Evolutionary conservation across 495 filamentous ascomycete species (phyloP).

Genomic region (Aspergillus saccharolyticus): DNA sequence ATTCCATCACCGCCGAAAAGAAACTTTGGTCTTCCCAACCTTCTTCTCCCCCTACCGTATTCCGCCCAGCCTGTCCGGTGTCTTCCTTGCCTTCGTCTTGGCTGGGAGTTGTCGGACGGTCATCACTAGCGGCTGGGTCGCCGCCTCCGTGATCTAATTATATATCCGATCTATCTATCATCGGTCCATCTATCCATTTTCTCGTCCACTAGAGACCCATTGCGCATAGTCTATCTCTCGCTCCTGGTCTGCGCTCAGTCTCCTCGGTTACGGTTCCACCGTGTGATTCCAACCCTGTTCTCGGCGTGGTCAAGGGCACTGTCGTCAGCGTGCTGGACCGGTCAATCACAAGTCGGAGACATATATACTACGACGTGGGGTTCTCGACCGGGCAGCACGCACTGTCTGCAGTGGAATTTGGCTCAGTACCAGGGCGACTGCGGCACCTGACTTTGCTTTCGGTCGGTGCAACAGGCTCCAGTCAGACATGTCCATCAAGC

Average conservation of each 20-base stretch:
- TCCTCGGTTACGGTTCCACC: slow-evolving; percentile 2
- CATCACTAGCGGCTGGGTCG: slow-evolving; percentile 16
- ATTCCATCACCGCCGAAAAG: background rate
- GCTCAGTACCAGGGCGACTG: slow-evolving; percentile 9
- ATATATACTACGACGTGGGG: slow-evolving; percentile 11
- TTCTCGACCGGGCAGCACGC: slow-evolving; percentile 5
- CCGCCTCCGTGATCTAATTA: slow-evolving; percentile 22
- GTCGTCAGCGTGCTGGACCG: slow-evolving; percentile 8
- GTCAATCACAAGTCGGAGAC: slow-evolving; percentile 13
- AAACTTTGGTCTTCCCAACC: slow-evolving; percentile 4
- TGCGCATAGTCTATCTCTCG: slow-evolving; percentile 15
- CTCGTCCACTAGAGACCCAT: slow-evolving; percentile 8
- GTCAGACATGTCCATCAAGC: slow-evolving; percentile 61
- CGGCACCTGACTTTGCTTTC: slow-evolving; percentile 9
- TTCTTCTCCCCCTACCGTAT: background rate
- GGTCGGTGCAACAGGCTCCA: slow-evolving; percentile 1
- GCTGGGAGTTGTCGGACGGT: slow-evolving; percentile 9
- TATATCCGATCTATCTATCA: slow-evolving; percentile 25
- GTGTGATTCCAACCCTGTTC: slow-evolving; percentile 4
- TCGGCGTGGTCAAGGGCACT: background rate
- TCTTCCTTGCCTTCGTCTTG: slow-evolving; percentile 1
- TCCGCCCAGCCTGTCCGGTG: background rate
- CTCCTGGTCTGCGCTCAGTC: slow-evolving; percentile 7
- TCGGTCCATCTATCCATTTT: slow-evolving; percentile 9
- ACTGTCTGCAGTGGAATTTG: slow-evolving; percentile 5